Conservation (phyloP, 1,139 yeast genomes). For the Candida glucosophila region DNA sequence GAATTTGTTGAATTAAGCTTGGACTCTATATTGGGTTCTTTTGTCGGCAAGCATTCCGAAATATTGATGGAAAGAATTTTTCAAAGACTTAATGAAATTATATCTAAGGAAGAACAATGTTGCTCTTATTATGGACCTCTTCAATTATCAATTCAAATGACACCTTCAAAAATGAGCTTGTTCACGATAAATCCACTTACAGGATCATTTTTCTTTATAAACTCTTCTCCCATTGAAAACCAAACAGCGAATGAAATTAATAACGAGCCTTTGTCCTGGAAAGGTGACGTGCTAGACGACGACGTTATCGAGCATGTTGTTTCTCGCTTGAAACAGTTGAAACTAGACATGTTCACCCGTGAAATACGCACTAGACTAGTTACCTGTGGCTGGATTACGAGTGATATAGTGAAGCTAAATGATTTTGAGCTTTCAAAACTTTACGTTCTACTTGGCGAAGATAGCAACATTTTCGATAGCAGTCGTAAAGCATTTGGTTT, state of each 20-base stretch:
- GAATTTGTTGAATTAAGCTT: conserved; percentile 20
- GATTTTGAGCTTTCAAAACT: conserved; percentile 27
- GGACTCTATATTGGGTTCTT: conserved; percentile 24
- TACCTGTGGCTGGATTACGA: conserved; percentile 62
- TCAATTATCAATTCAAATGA: conserved; percentile 27
- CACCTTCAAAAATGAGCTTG: conserved; percentile 26
- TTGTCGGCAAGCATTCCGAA: conserved; percentile 34
- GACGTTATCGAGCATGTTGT: conserved; percentile 27
- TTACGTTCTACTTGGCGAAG: no score
- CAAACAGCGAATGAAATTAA: conserved; percentile 28
- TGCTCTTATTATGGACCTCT: conserved; percentile 21
- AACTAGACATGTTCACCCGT: conserved; percentile 45
- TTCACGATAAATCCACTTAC: conserved; percentile 39
- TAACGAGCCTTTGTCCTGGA: conserved; percentile 12
- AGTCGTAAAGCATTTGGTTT: conserved; percentile 25
- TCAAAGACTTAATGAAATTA: conserved; percentile 7
- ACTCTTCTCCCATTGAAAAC: conserved; percentile 34
- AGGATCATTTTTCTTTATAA: conserved; percentile 35
- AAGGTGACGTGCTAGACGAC: conserved; percentile 18
- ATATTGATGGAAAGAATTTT: conserved; percentile 18
- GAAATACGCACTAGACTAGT: conserved; percentile 46
- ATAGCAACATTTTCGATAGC: conserved; percentile 5
- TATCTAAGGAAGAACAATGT: conserved; percentile 3
- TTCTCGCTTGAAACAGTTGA: conserved; percentile 33
- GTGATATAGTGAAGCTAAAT: conserved; percentile 43